These are phyloP conservation scores for Angomonas deanei DNA, from an alignment of 208 protist species.

Conservation along the genomic window DNA sequence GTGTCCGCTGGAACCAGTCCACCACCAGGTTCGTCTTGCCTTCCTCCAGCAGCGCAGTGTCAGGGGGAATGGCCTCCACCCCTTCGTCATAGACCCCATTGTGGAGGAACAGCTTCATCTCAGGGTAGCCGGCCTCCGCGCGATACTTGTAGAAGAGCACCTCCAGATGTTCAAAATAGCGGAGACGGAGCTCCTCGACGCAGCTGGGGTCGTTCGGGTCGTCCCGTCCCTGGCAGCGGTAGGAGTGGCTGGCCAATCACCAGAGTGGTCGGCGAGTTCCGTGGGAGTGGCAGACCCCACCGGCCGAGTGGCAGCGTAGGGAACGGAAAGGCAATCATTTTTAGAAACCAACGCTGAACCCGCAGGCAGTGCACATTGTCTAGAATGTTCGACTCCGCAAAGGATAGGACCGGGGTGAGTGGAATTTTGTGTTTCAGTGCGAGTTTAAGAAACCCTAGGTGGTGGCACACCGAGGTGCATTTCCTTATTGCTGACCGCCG, in stretches of 20 bases:
- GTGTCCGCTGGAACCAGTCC: not conserved
- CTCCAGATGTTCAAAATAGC: constrained; percentile 55
- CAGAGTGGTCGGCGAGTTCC: constrained; percentile 30
- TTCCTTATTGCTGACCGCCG: constrained; percentile 28
- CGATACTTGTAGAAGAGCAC: constrained; percentile 57
- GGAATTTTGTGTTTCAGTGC: constrained; percentile 46
- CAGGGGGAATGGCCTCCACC: constrained; percentile 8
- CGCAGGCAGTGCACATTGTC: constrained; percentile 43
- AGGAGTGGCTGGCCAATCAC: constrained; percentile 51
- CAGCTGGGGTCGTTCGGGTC: constrained; percentile 25
- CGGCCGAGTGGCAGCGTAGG: constrained; percentile 49
- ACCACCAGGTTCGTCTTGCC: not conserved
- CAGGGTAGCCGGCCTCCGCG: constrained; percentile 43
- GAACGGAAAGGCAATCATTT: constrained; percentile 58
- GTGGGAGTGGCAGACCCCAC: constrained; percentile 51
- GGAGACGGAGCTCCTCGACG: constrained; percentile 30
- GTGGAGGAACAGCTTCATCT: constrained; percentile 58
- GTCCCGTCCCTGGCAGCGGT: constrained; percentile 27
- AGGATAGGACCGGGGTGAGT: constrained; percentile 59
- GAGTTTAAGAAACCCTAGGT: constrained; percentile 58
- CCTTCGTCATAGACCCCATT: constrained; percentile 25
- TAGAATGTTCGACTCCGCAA: constrained; percentile 61
- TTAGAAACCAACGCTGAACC: constrained; percentile 48
- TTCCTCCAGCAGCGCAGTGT: not conserved
- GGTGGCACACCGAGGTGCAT: constrained; percentile 68